phyloP scores from a whole-genome alignment of 2,329 filamentous ascomycete species.

The Fusarium graminum region DNA sequence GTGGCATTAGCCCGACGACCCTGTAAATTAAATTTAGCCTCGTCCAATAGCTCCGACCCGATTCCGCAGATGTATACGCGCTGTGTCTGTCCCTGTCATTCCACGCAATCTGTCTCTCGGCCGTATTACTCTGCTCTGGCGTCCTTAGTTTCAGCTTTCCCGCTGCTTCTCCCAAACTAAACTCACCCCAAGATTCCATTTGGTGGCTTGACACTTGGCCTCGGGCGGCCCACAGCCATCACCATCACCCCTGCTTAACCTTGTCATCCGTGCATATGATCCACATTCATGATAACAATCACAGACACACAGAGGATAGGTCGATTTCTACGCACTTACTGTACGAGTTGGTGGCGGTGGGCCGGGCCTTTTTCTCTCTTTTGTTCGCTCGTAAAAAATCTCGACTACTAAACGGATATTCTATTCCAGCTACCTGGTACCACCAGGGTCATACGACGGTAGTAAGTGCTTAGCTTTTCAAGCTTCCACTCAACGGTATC shows the following conservation, averaged over 20 bases:
- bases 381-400: neutral
- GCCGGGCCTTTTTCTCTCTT: neutral
- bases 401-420: neutral
- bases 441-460: neutral
- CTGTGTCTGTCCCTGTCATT: neutral
- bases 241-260: slow-evolving; percentile 8
- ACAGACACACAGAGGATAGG: neutral
- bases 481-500: neutral
- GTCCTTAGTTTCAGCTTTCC: neutral
- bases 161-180: neutral
- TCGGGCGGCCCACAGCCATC: neutral
- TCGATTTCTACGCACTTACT: neutral
- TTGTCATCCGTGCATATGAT: slow-evolving; percentile 1
- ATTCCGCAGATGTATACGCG: neutral
- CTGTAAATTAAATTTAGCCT: neutral
- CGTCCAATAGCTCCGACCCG: neutral
- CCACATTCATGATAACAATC: slow-evolving; percentile 19
- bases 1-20: neutral
- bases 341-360: neutral
- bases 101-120: neutral
- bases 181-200: neutral
- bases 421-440: slow-evolving; percentile 9
- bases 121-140: neutral
- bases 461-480: neutral
- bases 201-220: neutral